These are phyloP conservation scores for Pseudodiploospora longispora DNA, from an alignment of 2,329 filamentous ascomycete species.

Conservation along the genomic window DNA sequence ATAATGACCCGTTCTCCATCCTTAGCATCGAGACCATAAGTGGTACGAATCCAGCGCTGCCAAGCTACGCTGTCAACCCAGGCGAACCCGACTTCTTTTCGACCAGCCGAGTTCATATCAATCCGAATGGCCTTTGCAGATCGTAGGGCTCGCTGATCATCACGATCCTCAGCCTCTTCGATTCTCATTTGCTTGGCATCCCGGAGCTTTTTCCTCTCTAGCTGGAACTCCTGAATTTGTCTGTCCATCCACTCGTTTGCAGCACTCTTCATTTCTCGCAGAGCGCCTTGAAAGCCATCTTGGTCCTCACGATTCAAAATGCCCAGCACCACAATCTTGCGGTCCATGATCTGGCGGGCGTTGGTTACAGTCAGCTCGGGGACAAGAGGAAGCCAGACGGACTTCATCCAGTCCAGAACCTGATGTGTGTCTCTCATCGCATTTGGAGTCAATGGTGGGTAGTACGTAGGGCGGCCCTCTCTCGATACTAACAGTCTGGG, in stretches of 20 bases:
- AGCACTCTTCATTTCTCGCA: conserved; percentile 89
- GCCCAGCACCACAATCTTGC: conserved; percentile 88
- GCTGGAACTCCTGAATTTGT: conserved; percentile 82
- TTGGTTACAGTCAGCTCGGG: conserved; percentile 89
- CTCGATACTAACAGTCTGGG: conserved; percentile 85
- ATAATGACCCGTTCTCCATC: conserved; percentile 90
- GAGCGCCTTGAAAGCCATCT: conserved; percentile 69
- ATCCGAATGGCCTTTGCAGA: conserved; percentile 87
- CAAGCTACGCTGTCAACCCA: conserved; percentile 97
- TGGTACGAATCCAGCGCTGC: conserved; percentile 94
- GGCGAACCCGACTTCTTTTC: conserved; percentile 86
- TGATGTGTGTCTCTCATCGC: conserved; percentile 82
- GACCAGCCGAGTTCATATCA: conserved; percentile 78
- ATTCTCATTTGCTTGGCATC: conserved; percentile 93
- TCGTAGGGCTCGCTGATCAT: conserved; percentile 78
- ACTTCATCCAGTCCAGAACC: conserved; percentile 88
- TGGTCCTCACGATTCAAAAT: conserved; percentile 73
- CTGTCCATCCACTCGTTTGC: conserved; percentile 98
- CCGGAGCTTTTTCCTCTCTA: conserved; percentile 85
- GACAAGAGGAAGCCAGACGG: conserved; percentile 91
- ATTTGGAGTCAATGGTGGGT: conserved; percentile 74
- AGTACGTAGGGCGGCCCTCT: conserved; percentile 85
- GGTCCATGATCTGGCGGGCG: conserved; percentile 88
- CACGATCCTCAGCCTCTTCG: conserved; percentile 89
- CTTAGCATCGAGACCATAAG: conserved; percentile 82